A percentile compares a stretch with the other conserved stretches of the same genome.
These are phyloP conservation scores for Pythium grandisporangium DNA, from an alignment of 352 stramenopile genomes.

Conservation along the genomic window DNA sequence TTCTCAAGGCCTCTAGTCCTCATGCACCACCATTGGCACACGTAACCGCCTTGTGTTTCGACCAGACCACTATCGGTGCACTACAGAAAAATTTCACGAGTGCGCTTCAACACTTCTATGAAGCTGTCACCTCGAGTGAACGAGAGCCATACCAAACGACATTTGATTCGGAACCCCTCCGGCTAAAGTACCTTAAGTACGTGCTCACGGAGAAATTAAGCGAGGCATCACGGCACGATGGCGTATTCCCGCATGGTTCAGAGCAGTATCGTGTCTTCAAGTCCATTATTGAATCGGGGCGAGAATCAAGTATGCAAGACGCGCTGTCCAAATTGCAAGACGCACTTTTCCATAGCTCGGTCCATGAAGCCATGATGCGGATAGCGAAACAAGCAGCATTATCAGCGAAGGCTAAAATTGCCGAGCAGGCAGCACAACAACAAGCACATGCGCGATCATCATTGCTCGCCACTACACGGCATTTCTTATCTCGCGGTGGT, in stretches of 20 bases:
- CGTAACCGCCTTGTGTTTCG: too few relatives aligned
- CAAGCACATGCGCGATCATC: slow-evolving; percentile 50
- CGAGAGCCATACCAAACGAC: slow-evolving; percentile 3
- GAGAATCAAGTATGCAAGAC: slow-evolving; percentile 45
- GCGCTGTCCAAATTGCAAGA: slow-evolving; percentile 49
- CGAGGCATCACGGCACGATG: slow-evolving; percentile 55
- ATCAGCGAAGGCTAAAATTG: slow-evolving; percentile 75
- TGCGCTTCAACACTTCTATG: slow-evolving; percentile 10
- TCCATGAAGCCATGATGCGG: slow-evolving; percentile 77
- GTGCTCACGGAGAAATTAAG: slow-evolving; percentile 67
- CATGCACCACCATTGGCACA: background rate
- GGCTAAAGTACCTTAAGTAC: slow-evolving; percentile 64
- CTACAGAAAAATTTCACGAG: slow-evolving; percentile 9
- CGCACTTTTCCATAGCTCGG: slow-evolving; percentile 54
- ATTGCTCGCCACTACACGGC: slow-evolving; percentile 61
- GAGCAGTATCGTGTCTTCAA: slow-evolving; percentile 49
- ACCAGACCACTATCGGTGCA: too few relatives aligned
- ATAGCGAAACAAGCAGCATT: slow-evolving; percentile 73
- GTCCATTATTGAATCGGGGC: slow-evolving; percentile 26
- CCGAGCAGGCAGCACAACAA: slow-evolving; percentile 65
- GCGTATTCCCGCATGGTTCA: slow-evolving; percentile 59
- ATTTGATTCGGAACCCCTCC: slow-evolving; percentile 11
- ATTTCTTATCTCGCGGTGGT: slow-evolving; percentile 42
- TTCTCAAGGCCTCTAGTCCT: too few relatives aligned
- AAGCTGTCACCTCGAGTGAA: slow-evolving; percentile 2